Percentiles rank a stretch among this genome's conserved stretches.
These are phyloP conservation scores for Cryptococcus sp. DNA, from an alignment of 1,284 basidiomycete species.

Conservation along the genomic window DNA sequence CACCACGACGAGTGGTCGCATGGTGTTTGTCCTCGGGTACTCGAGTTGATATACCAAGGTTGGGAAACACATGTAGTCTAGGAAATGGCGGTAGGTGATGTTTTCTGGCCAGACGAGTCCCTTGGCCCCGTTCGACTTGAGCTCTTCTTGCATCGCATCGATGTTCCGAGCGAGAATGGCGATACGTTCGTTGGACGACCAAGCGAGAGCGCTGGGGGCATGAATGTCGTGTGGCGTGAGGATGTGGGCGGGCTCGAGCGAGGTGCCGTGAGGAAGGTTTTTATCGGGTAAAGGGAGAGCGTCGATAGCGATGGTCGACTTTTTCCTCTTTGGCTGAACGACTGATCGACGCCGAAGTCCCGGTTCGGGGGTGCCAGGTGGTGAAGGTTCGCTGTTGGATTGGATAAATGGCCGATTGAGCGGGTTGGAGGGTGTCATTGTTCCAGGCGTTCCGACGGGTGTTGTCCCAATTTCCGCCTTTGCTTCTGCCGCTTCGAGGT, in stretches of 20 bases:
- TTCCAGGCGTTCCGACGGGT: constrained; percentile 37
- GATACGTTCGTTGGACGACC: constrained; percentile 66
- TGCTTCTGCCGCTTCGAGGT: constrained; percentile 36
- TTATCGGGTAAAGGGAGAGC: constrained; percentile 28
- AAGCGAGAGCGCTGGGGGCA: constrained; percentile 55
- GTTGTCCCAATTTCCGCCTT: constrained; percentile 26
- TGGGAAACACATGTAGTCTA: constrained; percentile 82
- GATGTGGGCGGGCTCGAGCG: constrained; percentile 39
- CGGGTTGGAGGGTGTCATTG: not conserved
- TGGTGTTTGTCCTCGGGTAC: constrained; percentile 80
- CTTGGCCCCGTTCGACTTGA: constrained; percentile 60
- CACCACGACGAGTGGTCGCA: constrained; percentile 84
- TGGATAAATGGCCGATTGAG: not conserved
- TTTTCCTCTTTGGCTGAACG: not conserved
- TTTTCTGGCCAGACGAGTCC: constrained; percentile 77
- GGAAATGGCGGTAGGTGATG: constrained; percentile 76
- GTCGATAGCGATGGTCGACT: constrained; percentile 18
- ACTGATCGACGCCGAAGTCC: constrained; percentile 5
- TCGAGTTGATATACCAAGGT: constrained; percentile 94
- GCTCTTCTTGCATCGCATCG: constrained; percentile 68
- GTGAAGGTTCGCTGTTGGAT: constrained; percentile 19
- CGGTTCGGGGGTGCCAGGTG: constrained; percentile 54
- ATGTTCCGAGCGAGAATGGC: constrained; percentile 69
- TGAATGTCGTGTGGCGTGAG: constrained; percentile 42
- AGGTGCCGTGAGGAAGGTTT: constrained; percentile 40